Evolutionary conservation across 2,329 filamentous ascomycete genomes (phyloP).

Genomic region (Xenoacremonium recifei): DNA sequence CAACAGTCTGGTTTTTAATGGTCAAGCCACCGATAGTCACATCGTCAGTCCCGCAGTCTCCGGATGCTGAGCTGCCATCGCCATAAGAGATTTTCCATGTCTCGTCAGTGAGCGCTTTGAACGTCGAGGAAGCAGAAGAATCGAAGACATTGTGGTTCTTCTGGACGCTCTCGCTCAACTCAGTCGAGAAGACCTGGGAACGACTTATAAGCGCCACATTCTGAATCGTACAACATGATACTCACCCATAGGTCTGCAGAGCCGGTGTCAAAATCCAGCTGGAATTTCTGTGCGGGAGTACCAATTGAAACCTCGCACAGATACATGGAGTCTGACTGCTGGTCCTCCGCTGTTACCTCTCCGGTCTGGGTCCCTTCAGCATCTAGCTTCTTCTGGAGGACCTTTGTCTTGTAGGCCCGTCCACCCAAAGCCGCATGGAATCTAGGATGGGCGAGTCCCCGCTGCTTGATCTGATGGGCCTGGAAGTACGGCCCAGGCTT

Average conservation of each 20-base stretch:
- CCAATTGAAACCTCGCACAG: conserved; percentile 4
- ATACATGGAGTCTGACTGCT: conserved; percentile 5
- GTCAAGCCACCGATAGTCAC: conserved; percentile 4
- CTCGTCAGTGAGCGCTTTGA: not conserved
- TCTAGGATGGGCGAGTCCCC: conserved; percentile 3
- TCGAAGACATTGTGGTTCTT: conserved; percentile 4
- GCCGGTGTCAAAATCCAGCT: conserved; percentile 5
- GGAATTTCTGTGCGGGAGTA: conserved; percentile 2
- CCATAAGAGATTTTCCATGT: conserved; percentile 4
- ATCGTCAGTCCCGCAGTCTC: conserved; percentile 4
- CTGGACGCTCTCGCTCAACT: conserved; percentile 5
- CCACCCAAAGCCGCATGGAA: conserved; percentile 3
- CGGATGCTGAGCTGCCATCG: conserved; percentile 1
- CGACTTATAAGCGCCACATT: conserved; percentile 1
- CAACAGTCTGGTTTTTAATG: conserved; percentile 3
- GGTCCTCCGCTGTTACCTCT: conserved; percentile 6
- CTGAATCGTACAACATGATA: not conserved
- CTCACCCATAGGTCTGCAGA: conserved; percentile 6
- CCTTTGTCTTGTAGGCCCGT: conserved; percentile 1
- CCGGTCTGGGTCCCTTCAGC: conserved; percentile 1
- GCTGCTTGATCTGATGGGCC: conserved; percentile 4
- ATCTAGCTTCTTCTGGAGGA: conserved; percentile 5
- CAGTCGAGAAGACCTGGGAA: conserved; percentile 4
- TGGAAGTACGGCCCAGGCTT: conserved; percentile 6
- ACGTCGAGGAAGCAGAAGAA: conserved; percentile 1